phyloP scores from a whole-genome alignment of 129 eudicot species.

The Centrapalus pauciflorus region DNA sequence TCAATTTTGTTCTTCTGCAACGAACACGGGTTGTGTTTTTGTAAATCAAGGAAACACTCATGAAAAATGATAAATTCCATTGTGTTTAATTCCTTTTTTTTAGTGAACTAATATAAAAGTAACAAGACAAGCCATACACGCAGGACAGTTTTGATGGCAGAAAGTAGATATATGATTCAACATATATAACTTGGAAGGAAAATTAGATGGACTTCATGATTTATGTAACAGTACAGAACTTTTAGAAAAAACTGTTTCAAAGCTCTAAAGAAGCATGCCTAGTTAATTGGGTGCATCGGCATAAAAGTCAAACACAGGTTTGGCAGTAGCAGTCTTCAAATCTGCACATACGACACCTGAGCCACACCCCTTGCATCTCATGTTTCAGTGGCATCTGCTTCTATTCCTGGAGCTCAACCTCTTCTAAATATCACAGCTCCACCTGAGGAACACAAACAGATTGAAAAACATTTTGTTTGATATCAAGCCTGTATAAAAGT shows the following conservation, averaged over 20 bases:
- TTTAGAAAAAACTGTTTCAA: not conserved
- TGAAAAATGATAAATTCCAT: too few species aligned
- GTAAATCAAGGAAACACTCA: too few species aligned
- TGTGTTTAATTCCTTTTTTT: too few species aligned
- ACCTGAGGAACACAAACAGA: not conserved
- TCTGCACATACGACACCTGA: not conserved
- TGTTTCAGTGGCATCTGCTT: not conserved
- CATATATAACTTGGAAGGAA: too few species aligned
- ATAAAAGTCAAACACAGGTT: not conserved
- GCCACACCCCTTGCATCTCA: not conserved
- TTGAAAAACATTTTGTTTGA: too few species aligned
- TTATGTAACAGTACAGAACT: not conserved
- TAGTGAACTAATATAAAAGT: too few species aligned
- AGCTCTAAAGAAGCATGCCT: not conserved
- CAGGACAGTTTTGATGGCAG: too few species aligned
- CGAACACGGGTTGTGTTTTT: not conserved
- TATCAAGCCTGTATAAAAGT: too few species aligned
- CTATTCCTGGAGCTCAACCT: not conserved
- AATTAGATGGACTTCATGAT: too few species aligned
- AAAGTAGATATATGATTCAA: too few species aligned
- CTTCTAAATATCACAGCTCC: not conserved
- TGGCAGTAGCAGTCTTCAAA: not conserved
- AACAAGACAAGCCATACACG: too few species aligned
- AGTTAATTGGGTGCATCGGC: not conserved
- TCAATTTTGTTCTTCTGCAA: not conserved